A percentile compares a stretch with the other conserved stretches of the same genome.
Conservation (phyloP, 805 yeast genomes). For the Metschnikowia lachancei region DNA sequence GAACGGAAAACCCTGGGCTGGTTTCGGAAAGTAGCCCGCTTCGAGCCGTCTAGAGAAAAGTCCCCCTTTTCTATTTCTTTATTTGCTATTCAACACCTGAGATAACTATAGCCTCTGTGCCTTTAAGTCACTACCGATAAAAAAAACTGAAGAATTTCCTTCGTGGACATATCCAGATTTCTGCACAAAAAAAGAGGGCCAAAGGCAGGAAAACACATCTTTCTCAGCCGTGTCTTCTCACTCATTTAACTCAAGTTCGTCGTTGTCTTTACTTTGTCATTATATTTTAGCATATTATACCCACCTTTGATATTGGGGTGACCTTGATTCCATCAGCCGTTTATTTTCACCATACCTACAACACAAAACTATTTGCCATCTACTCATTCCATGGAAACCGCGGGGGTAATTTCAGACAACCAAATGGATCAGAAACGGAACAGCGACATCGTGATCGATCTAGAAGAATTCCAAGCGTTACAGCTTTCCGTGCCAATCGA, state of each 20-base stretch:
- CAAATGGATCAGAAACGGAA: background rate
- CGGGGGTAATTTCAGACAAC: background rate
- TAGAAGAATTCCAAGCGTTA: slow-evolving; percentile 22
- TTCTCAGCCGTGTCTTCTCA: background rate
- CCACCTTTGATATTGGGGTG: no score
- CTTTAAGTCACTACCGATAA: no score
- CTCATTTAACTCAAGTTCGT: background rate
- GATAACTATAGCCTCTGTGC: no score
- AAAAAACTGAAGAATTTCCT: background rate
- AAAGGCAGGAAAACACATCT: background rate
- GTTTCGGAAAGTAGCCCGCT: no score
- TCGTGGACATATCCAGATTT: background rate
- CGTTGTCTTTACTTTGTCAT: background rate
- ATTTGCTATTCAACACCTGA: no score
- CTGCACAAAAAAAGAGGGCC: background rate
- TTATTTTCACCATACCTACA: no score
- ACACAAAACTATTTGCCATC: no score
- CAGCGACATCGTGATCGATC: slow-evolving; percentile 1
- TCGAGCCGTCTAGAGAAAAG: no score
- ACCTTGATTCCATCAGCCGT: no score
- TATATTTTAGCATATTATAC: background rate
- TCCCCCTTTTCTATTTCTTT: no score
- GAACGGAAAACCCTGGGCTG: no score
- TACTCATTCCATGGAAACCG: no score
- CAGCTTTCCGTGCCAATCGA: slow-evolving; percentile 29